Evolutionary conservation across 106 monocot species (phyloP).

Genomic region (Apostasia shenzhenica): DNA sequence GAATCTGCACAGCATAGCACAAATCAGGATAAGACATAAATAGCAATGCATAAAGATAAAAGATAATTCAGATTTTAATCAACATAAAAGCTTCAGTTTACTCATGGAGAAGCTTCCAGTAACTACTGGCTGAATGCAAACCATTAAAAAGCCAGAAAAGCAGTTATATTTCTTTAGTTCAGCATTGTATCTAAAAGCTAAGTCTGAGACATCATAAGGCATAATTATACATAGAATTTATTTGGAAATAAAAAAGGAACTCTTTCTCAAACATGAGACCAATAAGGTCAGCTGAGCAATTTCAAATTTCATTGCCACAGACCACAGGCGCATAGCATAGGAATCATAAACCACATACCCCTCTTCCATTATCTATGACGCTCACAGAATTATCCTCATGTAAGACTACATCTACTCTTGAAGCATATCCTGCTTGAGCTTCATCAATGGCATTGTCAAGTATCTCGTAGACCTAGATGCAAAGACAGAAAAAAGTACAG

Average conservation of each 20-base stretch:
- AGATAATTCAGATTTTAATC: not conserved
- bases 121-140: too few relatives aligned
- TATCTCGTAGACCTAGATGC: constrained; percentile 82
- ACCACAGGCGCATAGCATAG: not conserved
- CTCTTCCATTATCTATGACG: constrained; percentile 89
- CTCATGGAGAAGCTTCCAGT: too few relatives aligned
- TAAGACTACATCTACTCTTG: constrained; percentile 71
- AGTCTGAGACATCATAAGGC: too few relatives aligned
- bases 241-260: too few relatives aligned
- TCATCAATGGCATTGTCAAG: constrained; percentile 97
- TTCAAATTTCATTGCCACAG: not conserved
- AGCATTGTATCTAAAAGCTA: too few relatives aligned
- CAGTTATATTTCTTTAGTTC: too few relatives aligned
- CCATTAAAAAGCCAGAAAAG: too few relatives aligned
- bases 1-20: constrained; percentile 66
- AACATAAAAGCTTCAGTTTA: too few relatives aligned
- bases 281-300: not conserved
- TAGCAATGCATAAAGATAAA: not conserved
- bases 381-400: constrained; percentile 87
- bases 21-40: not conserved
- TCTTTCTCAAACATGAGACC: too few relatives aligned
- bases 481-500: constrained; percentile 3
- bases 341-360: constrained; percentile 42
- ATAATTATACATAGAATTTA: too few relatives aligned
- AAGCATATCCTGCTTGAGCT: constrained; percentile 93